phyloP scores from a whole-genome alignment of 192 early-diverging fungal genomes.

The Dispira simplex region DNA sequence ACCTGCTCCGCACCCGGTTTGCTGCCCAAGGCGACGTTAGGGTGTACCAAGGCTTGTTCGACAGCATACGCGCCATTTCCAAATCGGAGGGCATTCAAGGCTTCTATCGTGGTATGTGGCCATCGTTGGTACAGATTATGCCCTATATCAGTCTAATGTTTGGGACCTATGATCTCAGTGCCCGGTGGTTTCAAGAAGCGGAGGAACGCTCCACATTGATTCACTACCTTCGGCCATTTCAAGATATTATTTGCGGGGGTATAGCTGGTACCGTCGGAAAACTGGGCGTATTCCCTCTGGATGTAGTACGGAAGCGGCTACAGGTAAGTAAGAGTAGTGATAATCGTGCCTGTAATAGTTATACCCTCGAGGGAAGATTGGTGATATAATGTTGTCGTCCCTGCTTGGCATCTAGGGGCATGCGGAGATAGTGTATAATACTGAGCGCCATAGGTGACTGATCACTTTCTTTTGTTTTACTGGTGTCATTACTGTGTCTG shows the following conservation, averaged over 20 bases:
- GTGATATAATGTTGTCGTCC: too few relatives aligned
- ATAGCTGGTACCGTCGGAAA: constrained; percentile 70
- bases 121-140: constrained; percentile 74
- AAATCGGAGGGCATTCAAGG: constrained; percentile 61
- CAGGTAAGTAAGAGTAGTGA: too few relatives aligned
- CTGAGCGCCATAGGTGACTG: too few relatives aligned
- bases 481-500: constrained; percentile 15
- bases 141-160: constrained; percentile 95
- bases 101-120: constrained; percentile 72
- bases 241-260: constrained; percentile 66
- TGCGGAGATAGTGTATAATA: too few relatives aligned
- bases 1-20: constrained; percentile 89
- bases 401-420: too few relatives aligned
- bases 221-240: constrained; percentile 14
- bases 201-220: neutral
- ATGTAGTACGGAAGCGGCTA: constrained; percentile 64
- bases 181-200: constrained; percentile 21
- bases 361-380: too few relatives aligned
- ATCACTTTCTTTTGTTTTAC: too few relatives aligned
- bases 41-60: constrained; percentile 47
- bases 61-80: constrained; percentile 49
- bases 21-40: constrained; percentile 55
- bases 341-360: too few relatives aligned
- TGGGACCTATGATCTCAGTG: constrained; percentile 51
- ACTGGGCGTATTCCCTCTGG: constrained; percentile 77